These are phyloP conservation scores for Cladosporium phlei DNA, from an alignment of 2,329 filamentous ascomycete genomes.

Conservation along the genomic window DNA sequence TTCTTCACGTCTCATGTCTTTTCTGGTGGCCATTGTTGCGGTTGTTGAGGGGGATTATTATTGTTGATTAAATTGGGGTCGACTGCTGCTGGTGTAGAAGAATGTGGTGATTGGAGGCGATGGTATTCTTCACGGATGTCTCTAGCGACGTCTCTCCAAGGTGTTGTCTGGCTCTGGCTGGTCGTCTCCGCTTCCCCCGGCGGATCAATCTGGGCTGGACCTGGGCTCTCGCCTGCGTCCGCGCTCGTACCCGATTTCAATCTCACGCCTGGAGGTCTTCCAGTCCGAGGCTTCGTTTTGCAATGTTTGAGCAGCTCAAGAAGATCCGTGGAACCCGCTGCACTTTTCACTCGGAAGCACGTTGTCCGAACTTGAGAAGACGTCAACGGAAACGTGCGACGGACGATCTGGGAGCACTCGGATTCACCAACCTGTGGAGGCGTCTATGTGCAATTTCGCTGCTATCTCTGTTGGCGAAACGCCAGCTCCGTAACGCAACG, in stretches of 20 bases:
- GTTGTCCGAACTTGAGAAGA: neutral
- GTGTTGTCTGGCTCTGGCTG: constrained; percentile 1
- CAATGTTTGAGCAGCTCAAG: neutral
- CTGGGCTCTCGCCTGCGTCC: neutral
- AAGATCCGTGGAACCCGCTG: neutral
- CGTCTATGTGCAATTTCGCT: neutral
- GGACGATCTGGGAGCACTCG: no score
- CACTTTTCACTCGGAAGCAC: neutral
- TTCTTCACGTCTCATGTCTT: constrained; percentile 71
- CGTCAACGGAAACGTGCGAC: no score
- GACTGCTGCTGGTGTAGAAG: neutral
- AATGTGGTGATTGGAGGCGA: neutral
- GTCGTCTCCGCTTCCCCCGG: constrained; percentile 3
- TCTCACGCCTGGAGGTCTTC: neutral
- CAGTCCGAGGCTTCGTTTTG: neutral
- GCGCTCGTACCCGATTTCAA: neutral
- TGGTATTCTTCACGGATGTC: neutral
- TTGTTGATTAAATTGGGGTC: neutral
- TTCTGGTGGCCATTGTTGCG: constrained; percentile 59
- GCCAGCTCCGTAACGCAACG: neutral
- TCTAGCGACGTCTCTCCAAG: neutral
- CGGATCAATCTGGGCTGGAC: neutral
- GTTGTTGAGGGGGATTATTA: neutral
- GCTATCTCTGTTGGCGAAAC: neutral
- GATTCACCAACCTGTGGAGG: no score